Conservation (phyloP, 1,139 yeast genomes). For the Yamadazyma dendronema region DNA sequence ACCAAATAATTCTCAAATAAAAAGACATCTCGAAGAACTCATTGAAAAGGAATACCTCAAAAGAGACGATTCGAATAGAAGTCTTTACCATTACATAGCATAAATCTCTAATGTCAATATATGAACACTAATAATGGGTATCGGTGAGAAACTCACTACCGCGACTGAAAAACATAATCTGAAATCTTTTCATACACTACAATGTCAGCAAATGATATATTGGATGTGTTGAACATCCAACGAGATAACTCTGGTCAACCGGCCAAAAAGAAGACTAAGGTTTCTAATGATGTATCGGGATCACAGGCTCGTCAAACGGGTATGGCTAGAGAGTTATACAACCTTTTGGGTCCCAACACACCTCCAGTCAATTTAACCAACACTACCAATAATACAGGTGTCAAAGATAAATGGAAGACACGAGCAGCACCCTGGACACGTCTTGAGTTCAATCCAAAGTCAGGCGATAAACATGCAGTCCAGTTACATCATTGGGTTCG, state of each 20-base stretch:
- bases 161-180: neutral
- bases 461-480: constrained; percentile 46
- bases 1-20: constrained; percentile 66
- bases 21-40: constrained; percentile 75
- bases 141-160: neutral
- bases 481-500: constrained; percentile 84
- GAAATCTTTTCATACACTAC: neutral
- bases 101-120: no score
- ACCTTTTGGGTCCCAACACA: constrained; percentile 85
- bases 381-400: constrained; percentile 46
- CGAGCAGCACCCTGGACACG: constrained; percentile 84
- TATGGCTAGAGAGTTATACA: constrained; percentile 87
- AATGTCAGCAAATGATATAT: constrained; percentile 62
- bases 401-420: constrained; percentile 65
- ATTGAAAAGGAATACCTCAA: constrained; percentile 82
- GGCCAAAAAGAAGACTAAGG: constrained; percentile 39
- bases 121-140: no score
- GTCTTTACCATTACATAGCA: constrained; percentile 73
- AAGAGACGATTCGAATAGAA: constrained; percentile 63
- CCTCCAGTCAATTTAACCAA: constrained; percentile 74
- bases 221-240: constrained; percentile 73
- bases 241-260: constrained; percentile 39
- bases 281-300: constrained; percentile 25
- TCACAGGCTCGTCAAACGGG: constrained; percentile 53
- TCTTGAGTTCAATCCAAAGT: constrained; percentile 56